These are phyloP conservation scores for Colletotrichum aenigma DNA, from an alignment of 2,329 filamentous ascomycete genomes.

Conservation along the genomic window DNA sequence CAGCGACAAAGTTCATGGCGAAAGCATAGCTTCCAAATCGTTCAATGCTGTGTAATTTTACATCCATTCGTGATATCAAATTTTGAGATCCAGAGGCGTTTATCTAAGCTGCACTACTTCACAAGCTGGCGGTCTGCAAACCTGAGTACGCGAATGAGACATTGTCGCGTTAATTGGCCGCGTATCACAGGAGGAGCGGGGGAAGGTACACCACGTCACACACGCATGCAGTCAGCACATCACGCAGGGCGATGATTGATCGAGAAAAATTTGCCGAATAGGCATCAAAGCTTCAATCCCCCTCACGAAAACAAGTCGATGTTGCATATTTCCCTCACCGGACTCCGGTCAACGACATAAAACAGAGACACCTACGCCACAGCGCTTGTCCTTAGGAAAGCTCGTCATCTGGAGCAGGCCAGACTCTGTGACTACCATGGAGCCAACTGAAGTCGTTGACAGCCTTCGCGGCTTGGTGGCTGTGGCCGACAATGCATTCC, in stretches of 20 bases:
- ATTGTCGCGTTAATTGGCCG: not conserved
- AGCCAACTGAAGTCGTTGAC: not conserved
- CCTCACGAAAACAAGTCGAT: not conserved
- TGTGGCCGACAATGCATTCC: not conserved
- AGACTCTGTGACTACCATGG: not conserved
- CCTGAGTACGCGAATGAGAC: not conserved
- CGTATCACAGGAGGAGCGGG: not conserved
- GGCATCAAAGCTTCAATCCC: not conserved
- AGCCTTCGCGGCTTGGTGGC: not conserved
- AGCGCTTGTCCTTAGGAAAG: not conserved
- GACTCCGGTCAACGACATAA: not conserved
- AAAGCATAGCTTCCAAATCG: not conserved
- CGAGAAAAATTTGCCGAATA: not conserved
- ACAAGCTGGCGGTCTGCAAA: not conserved
- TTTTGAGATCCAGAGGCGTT: not conserved
- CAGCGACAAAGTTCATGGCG: not conserved
- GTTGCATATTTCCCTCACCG: not conserved
- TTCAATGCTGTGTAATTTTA: not conserved
- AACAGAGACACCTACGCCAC: not conserved
- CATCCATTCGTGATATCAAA: not conserved
- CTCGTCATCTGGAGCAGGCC: not conserved
- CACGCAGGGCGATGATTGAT: not conserved
- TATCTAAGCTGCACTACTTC: not conserved
- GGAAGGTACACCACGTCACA: not conserved
- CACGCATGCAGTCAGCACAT: not conserved